Evolutionary conservation across 495 filamentous ascomycete species (phyloP), one percentile per base, ranked within the genome.

Genomic region (Hyphodiscus hymeniophilus): DNA sequence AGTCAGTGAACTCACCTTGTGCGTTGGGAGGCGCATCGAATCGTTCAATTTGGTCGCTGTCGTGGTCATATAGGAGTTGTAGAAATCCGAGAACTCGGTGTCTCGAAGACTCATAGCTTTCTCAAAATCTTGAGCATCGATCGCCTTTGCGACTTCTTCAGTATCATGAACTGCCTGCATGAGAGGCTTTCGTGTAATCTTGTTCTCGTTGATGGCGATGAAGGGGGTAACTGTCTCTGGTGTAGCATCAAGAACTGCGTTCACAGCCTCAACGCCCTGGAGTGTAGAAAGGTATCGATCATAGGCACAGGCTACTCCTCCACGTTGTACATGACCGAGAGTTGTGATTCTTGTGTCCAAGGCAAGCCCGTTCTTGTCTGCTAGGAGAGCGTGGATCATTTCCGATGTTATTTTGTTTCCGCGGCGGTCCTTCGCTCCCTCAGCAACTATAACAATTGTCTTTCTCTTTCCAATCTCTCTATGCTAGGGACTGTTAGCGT

Each of bases 361-460:
- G 22, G 74, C 78, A 13, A 94, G 70, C 1, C 74, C 70, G 0
- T 75, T 45, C 33, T 82, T 81, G 32, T 88, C 75, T 23, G 88
- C 82, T 10, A 99, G 79, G 28, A 97, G 76, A 54, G 89, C 85
- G 63, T 91, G 95, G 57, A 99, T 84, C 62, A 79, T 81, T 5
- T 63, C 60, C 7, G 88, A 81, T 2, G 80, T 77, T 55, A 99
- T 92, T 62, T 88, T 89, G 60, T 84, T 87, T 24, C 94, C 80
- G 13, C 94, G 66, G 41, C 72, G 75, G 63, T 99, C 94, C 40
- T 89, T 82, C 21, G 92, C 92, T 54, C 92, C 92, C 65, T 99
- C 92, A 31, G 92, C 91, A 41, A 99, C 82, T 52, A 99, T 96
- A 53, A 99, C 90, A 51, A 97, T 97, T 1, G 94, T 97, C 68